Conservation (phyloP, 176 grass and related monocot species). For the Neostapfia colusana region DNA sequence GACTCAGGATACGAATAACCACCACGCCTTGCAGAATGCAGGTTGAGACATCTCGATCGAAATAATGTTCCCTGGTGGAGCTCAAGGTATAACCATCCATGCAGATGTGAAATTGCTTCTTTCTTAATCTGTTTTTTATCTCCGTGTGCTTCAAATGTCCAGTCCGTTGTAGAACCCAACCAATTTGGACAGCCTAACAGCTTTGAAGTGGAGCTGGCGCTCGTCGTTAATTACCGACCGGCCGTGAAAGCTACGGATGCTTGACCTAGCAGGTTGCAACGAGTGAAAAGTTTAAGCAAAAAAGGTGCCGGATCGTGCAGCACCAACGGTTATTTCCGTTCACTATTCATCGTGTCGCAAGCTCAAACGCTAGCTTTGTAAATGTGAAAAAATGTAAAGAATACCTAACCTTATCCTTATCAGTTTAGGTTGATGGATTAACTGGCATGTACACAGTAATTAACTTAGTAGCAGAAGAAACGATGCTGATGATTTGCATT, state of each 20-base stretch:
- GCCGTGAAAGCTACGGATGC: not conserved
- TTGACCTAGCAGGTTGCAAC: not conserved
- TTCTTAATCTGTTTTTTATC: not conserved
- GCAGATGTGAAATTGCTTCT: slow-evolving; percentile 10
- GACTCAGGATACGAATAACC: slow-evolving; percentile 12
- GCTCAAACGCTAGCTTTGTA: not conserved
- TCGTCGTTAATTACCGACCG: slow-evolving; percentile 47
- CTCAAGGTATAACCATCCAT: slow-evolving; percentile 40
- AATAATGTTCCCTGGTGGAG: not conserved
- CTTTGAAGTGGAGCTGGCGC: slow-evolving; percentile 25
- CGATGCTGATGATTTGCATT: too few relatives aligned
- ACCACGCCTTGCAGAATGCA: not conserved
- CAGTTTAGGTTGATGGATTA: too few relatives aligned
- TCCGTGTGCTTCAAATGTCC: not conserved
- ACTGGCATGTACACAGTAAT: too few relatives aligned
- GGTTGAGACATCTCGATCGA: slow-evolving; percentile 41
- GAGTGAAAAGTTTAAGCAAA: not conserved
- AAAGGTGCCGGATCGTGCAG: not conserved
- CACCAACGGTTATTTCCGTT: not conserved
- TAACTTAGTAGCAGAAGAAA: too few relatives aligned
- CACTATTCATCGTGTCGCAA: not conserved
- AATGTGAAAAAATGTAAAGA: too few relatives aligned
- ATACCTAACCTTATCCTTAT: too few relatives aligned
- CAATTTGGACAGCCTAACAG: slow-evolving; percentile 33
- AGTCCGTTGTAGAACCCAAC: slow-evolving; percentile 14